Evolutionary conservation across 2,329 filamentous ascomycete genomes (phyloP).

Genomic region (Nothophaeocryptopus gaeumannii): DNA sequence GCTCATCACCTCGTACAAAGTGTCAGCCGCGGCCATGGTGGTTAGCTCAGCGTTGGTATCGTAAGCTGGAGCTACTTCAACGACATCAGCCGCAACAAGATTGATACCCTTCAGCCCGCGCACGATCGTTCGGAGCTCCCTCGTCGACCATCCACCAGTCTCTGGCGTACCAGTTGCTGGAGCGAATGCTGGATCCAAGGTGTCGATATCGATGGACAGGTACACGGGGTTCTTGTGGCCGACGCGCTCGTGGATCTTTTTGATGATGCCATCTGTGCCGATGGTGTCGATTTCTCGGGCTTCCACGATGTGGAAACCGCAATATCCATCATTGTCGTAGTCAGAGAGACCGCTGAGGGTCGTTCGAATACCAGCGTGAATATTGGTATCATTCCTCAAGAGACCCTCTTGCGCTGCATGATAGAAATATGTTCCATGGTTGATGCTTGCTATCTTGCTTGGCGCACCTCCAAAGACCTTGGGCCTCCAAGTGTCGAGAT

Average conservation of each 20-base stretch:
- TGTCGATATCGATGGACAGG: constrained; percentile 82
- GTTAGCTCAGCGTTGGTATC: constrained; percentile 78
- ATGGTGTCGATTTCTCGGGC: constrained; percentile 69
- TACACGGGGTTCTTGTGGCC: constrained; percentile 68
- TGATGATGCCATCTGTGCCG: constrained; percentile 68
- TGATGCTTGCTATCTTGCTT: constrained; percentile 71
- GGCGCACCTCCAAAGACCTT: constrained; percentile 85
- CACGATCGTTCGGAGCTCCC: constrained; percentile 69
- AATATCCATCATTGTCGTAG: constrained; percentile 83
- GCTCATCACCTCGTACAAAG: constrained; percentile 79
- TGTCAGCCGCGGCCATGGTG: constrained; percentile 77
- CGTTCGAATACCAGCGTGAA: constrained; percentile 83
- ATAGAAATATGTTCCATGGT: constrained; percentile 85
- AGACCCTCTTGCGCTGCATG: constrained; percentile 76
- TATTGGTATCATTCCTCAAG: constrained; percentile 76
- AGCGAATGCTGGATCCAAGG: constrained; percentile 78
- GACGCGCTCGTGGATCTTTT: constrained; percentile 71
- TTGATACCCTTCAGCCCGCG: constrained; percentile 68
- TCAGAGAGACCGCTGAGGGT: constrained; percentile 75
- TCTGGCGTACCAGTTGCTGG: constrained; percentile 73
- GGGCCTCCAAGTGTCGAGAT: constrained; percentile 65
- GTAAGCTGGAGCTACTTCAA: constrained; percentile 67
- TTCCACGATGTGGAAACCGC: constrained; percentile 78
- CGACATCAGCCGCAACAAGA: constrained; percentile 68
- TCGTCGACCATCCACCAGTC: constrained; percentile 72